These are phyloP conservation scores for Fagopyrum homotropicum DNA, from an alignment of 148 eudicot species.

Conservation along the genomic window DNA sequence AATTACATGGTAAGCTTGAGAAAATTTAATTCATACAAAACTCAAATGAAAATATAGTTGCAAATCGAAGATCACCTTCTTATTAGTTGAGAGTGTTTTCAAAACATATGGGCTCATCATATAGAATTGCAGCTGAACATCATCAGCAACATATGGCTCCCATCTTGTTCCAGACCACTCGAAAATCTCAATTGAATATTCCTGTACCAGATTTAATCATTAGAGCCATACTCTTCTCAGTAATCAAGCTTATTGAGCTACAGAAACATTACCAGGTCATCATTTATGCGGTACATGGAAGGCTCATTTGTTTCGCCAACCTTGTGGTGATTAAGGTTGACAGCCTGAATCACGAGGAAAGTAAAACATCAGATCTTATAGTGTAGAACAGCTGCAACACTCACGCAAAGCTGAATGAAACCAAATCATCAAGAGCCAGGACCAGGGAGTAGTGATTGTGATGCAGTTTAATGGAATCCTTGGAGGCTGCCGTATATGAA, in stretches of 20 bases:
- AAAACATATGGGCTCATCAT: slow-evolving; percentile 96
- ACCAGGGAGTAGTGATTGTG: not conserved
- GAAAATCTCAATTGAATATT: slow-evolving; percentile 66
- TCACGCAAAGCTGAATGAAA: not conserved
- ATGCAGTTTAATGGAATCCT: not conserved
- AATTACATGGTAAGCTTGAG: slow-evolving; percentile 30
- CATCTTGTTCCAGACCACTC: slow-evolving; percentile 90
- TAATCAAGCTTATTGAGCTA: not conserved
- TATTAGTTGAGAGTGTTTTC: slow-evolving; percentile 49
- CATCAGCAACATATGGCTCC: slow-evolving; percentile 73
- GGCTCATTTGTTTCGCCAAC: slow-evolving; percentile 71
- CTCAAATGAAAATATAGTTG: not conserved
- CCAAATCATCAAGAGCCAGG: not conserved
- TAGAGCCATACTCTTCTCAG: slow-evolving; percentile 17
- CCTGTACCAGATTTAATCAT: slow-evolving; percentile 43
- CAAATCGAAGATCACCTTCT: slow-evolving; percentile 17
- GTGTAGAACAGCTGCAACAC: not conserved
- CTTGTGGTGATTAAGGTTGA: slow-evolving; percentile 66
- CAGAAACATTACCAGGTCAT: slow-evolving; percentile 59
- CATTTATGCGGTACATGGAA: slow-evolving; percentile 75
- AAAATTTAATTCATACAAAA: slow-evolving; percentile 11
- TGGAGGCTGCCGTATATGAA: not conserved
- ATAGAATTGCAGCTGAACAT: slow-evolving; percentile 67
- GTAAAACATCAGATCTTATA: not conserved
- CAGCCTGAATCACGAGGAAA: slow-evolving; percentile 38